Base-by-base conservation (phyloP, 2,329 filamentous ascomycete genomes). In the Fusarium stilboides region DNA sequence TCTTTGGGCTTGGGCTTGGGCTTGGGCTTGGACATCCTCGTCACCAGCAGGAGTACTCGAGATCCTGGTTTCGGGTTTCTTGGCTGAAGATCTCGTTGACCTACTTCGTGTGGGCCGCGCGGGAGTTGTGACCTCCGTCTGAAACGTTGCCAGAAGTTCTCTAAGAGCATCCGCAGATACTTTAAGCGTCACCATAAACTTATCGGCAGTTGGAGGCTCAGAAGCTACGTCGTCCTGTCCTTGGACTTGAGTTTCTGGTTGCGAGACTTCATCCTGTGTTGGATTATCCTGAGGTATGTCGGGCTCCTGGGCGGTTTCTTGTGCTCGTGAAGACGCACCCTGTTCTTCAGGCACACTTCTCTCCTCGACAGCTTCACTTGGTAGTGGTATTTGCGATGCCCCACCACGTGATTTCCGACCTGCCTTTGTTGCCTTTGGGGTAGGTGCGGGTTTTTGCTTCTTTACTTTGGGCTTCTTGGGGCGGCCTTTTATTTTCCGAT, bases 401-500 rank as follows among this genome's bases (percentile, higher is more conserved):
- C 44, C 39, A 8, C n/a, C 7, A 13, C 31, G 52, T 36, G 40
- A 47, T 36, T 68, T 68, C 20, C 51, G 57, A 3, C 36, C 40
- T 37, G 51, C 20, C 42, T 62, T 70, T 24, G 45, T 24, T 20
- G 28, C 28, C 28, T 70, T 70, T 12, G 42, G 26, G 2, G 24
- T 36, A 10, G 53, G 20, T 15, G 43, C 6, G 13, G 53, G 14
- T 36, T 58, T 70, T 22, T 62, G 57, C 19, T 70, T 69, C 49
- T 54, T 68, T 10, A 34, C 37, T 19, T 59, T 63, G 14, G 24
- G n/a, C 31, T 63, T 70, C 31, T 49, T 71, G 0, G 72, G 73
- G 3, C 77, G 75, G 6, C 79, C 78, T 24, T 68, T 73, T 19
- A 56, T 71, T 54, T 73, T 77, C 10, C 64, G 72, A 14, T 65